Evolutionary conservation across 2,329 filamentous ascomycete species (phyloP).

Genomic region (Coniochaeta ligniaria): DNA sequence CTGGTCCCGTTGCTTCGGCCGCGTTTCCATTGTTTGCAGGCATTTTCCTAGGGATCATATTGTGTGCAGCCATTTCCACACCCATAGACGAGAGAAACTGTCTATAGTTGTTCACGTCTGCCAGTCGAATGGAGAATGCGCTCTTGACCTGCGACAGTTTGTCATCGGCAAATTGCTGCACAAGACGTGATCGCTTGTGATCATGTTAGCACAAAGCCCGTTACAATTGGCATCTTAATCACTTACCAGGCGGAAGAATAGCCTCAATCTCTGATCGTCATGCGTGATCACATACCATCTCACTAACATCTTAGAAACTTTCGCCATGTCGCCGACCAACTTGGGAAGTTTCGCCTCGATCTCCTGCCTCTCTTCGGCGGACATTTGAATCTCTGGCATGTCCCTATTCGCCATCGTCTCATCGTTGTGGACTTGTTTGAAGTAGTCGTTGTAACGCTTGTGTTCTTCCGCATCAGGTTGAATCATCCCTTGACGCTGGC

Average conservation of each 20-base stretch:
- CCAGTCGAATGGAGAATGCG: slow-evolving; percentile 41
- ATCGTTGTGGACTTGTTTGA: slow-evolving; percentile 22
- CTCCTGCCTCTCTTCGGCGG: slow-evolving; percentile 33
- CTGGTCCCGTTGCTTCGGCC: slow-evolving; percentile 14
- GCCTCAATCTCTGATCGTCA: slow-evolving; percentile 41
- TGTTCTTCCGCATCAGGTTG: slow-evolving; percentile 31
- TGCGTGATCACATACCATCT: slow-evolving; percentile 41
- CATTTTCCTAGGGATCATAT: slow-evolving; percentile 12
- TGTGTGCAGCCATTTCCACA: slow-evolving; percentile 30
- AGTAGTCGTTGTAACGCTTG: slow-evolving; percentile 9
- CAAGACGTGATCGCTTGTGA: slow-evolving; percentile 41
- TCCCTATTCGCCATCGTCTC: slow-evolving; percentile 29
- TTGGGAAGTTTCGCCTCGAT: slow-evolving; percentile 34
- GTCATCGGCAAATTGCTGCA: slow-evolving; percentile 46
- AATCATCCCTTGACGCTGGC: not conserved
- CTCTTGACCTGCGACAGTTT: slow-evolving; percentile 36
- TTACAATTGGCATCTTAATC: not conserved
- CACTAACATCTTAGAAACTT: slow-evolving; percentile 34
- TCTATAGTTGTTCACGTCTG: slow-evolving; percentile 43
- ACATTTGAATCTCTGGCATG: slow-evolving; percentile 39
- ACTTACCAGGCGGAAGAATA: slow-evolving; percentile 48
- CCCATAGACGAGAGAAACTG: slow-evolving; percentile 44
- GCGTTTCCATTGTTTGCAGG: not conserved
- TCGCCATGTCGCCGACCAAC: slow-evolving; percentile 33
- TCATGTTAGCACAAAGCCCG: not conserved